A percentile compares a stretch with the other conserved stretches of the same genome.
phyloP scores from a whole-genome alignment of 2,329 filamentous ascomycete genomes.

The Periconia sp. region DNA sequence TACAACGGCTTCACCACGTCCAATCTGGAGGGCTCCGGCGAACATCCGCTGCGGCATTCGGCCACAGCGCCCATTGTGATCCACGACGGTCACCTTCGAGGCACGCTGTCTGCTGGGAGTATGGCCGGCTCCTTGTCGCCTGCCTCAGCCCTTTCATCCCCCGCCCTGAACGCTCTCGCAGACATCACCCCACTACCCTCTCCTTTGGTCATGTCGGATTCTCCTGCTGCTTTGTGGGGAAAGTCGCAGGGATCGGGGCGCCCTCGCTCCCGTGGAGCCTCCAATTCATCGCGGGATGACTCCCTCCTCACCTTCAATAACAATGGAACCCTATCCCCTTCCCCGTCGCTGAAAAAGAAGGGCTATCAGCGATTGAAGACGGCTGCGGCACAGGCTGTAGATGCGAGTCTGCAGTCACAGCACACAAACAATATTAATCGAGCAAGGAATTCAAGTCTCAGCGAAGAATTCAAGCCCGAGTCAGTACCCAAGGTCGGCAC shows the following conservation, averaged over 20 bases:
- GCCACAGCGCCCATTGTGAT: conserved; percentile 44
- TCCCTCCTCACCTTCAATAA: conserved; percentile 27
- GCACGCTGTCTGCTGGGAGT: conserved; percentile 46
- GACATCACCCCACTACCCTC: conserved; percentile 57
- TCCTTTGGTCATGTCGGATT: conserved; percentile 47
- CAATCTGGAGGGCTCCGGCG: conserved; percentile 34
- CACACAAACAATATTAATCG: conserved; percentile 49
- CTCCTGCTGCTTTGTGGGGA: conserved; percentile 45
- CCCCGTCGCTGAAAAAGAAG: conserved; percentile 50
- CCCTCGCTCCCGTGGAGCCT: conserved; percentile 38
- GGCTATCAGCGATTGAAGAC: conserved; percentile 49
- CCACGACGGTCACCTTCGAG: conserved; percentile 37
- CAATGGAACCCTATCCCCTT: conserved; percentile 38
- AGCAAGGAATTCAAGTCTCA: conserved; percentile 77
- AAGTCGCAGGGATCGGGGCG: conserved; percentile 33
- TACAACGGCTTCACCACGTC: conserved; percentile 25
- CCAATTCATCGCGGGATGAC: conserved; percentile 34
- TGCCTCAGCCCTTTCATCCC: conserved; percentile 50
- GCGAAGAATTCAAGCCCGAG: conserved; percentile 86
- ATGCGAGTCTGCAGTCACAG: conserved; percentile 31
- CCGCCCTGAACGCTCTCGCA: conserved; percentile 50
- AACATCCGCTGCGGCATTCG: conserved; percentile 30
- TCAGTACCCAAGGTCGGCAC: conserved; percentile 65
- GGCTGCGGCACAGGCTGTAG: conserved; percentile 42
- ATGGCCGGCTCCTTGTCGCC: conserved; percentile 49